phyloP scores from a whole-genome alignment of 2,329 filamentous ascomycete genomes.

The Pseudopithomyces maydicus region DNA sequence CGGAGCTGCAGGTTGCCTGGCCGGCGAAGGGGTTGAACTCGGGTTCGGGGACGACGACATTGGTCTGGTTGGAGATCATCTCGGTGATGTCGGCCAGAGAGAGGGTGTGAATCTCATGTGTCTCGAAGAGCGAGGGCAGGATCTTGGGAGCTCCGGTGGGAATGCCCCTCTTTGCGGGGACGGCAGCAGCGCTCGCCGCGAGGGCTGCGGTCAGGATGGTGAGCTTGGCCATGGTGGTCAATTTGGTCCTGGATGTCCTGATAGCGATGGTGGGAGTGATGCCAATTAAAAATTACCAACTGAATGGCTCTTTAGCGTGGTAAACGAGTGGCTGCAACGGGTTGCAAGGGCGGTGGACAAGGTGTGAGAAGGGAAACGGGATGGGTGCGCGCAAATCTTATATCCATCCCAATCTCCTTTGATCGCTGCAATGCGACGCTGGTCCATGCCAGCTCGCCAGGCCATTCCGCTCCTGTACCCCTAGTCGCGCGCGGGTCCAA shows the following conservation, averaged over 20 bases:
- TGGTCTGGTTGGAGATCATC: slow-evolving; percentile 1
- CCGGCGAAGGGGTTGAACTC: slow-evolving; percentile 4
- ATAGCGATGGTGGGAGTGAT: background rate
- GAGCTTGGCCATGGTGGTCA: slow-evolving; percentile 2
- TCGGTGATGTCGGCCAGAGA: slow-evolving; percentile 1
- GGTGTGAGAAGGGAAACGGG: background rate
- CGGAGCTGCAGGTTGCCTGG: slow-evolving; percentile 30
- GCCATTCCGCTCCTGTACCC: slow-evolving; percentile 5
- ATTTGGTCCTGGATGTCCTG: background rate
- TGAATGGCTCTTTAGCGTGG: slow-evolving; percentile 3
- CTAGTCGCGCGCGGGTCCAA: slow-evolving; percentile 7
- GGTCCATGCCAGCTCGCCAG: slow-evolving; percentile 6
- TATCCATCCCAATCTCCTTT: slow-evolving; percentile 8
- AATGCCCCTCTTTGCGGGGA: slow-evolving; percentile 1
- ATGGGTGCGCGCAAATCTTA: slow-evolving; percentile 4
- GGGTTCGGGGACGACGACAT: background rate
- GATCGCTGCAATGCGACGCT: slow-evolving; percentile 8
- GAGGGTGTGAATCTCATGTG: background rate
- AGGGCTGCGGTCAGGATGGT: slow-evolving; percentile 2
- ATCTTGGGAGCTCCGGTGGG: slow-evolving; percentile 2
- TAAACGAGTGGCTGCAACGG: slow-evolving; percentile 7
- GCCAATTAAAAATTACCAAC: slow-evolving; percentile 7
- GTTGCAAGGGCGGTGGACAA: slow-evolving; percentile 6
- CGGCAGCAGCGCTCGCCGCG: slow-evolving; percentile 5
- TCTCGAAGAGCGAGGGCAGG: background rate